Conservation (phyloP, 139 green algal genomes). For the Tetradesmus lagerheimii region DNA sequence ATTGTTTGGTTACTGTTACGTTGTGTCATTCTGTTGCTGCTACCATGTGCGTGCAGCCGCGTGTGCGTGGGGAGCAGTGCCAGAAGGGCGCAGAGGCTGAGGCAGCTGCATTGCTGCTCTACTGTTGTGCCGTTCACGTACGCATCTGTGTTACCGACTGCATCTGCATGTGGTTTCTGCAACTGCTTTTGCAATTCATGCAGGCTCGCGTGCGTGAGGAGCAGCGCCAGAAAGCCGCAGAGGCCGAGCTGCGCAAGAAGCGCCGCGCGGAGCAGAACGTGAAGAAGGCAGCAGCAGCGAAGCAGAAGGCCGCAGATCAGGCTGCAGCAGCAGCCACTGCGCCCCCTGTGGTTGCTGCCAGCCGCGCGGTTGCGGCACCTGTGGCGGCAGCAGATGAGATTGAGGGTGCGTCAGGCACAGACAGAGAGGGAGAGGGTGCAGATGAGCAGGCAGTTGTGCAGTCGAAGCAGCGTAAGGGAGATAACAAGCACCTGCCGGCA, state of each 20-base stretch:
- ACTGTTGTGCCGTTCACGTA: too few species aligned
- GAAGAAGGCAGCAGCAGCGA: slow-evolving; percentile 38
- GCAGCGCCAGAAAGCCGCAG: slow-evolving; percentile 50
- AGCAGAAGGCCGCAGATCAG: slow-evolving; percentile 33
- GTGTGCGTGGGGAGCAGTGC: slow-evolving; percentile 53
- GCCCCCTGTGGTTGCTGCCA: not conserved
- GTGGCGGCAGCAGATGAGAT: not conserved
- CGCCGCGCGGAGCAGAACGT: slow-evolving; percentile 40
- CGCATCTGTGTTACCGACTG: too few species aligned
- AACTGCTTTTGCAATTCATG: not conserved
- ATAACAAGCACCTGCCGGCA: slow-evolving; percentile 8
- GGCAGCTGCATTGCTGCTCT: too few species aligned
- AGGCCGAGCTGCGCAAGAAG: slow-evolving; percentile 61
- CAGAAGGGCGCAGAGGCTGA: slow-evolving; percentile 57
- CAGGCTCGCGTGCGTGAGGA: slow-evolving; percentile 53
- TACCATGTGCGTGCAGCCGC: not conserved
- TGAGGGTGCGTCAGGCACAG: slow-evolving; percentile 18
- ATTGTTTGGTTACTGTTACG: too few species aligned
- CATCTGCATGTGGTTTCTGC: too few species aligned
- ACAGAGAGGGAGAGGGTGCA: not conserved
- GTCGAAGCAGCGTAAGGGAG: slow-evolving; percentile 7
- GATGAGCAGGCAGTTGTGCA: not conserved
- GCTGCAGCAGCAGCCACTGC: not conserved
- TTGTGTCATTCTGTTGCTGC: too few species aligned
- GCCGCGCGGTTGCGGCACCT: not conserved